Conservation (phyloP, 768 basidiomycete genomes). For the Mycena indigotica region DNA sequence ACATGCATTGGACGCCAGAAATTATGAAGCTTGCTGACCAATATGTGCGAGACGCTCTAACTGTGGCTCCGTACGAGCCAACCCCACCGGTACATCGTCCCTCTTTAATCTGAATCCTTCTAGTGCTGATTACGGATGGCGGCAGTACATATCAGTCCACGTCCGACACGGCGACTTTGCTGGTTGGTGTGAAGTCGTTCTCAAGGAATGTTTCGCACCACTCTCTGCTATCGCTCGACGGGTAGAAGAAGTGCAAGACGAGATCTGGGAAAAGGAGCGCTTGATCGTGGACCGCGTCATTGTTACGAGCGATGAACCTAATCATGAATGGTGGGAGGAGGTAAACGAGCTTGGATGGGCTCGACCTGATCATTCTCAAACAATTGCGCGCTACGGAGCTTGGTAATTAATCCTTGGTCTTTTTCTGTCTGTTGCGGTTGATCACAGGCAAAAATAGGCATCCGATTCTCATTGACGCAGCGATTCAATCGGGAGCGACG, state of each 20-base stretch:
- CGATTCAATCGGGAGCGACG: constrained; percentile 46
- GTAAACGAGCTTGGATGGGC: constrained; percentile 34
- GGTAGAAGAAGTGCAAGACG: constrained; percentile 35
- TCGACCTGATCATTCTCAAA: constrained; percentile 33
- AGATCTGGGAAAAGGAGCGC: constrained; percentile 26
- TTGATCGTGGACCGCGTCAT: constrained; percentile 33
- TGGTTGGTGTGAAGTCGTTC: constrained; percentile 28
- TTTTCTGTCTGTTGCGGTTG: neutral
- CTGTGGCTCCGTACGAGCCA: constrained; percentile 16
- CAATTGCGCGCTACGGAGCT: constrained; percentile 35
- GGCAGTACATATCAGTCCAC: constrained; percentile 38
- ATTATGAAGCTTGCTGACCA: constrained; percentile 26
- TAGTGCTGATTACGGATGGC: constrained; percentile 1
- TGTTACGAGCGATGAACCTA: constrained; percentile 42
- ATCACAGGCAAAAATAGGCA: constrained; percentile 44
- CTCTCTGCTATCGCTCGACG: constrained; percentile 30
- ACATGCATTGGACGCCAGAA: constrained; percentile 32
- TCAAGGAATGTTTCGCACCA: constrained; percentile 33
- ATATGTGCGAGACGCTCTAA: constrained; percentile 25
- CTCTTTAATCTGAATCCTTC: constrained; percentile 29
- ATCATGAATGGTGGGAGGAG: constrained; percentile 35
- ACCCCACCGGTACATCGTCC: constrained; percentile 30
- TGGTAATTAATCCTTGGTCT: constrained; percentile 32
- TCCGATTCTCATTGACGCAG: constrained; percentile 49
- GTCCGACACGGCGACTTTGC: constrained; percentile 38